Evolutionary conservation across 2,329 filamentous ascomycete species (phyloP).

Genomic region (Colletotrichum shisoi): DNA sequence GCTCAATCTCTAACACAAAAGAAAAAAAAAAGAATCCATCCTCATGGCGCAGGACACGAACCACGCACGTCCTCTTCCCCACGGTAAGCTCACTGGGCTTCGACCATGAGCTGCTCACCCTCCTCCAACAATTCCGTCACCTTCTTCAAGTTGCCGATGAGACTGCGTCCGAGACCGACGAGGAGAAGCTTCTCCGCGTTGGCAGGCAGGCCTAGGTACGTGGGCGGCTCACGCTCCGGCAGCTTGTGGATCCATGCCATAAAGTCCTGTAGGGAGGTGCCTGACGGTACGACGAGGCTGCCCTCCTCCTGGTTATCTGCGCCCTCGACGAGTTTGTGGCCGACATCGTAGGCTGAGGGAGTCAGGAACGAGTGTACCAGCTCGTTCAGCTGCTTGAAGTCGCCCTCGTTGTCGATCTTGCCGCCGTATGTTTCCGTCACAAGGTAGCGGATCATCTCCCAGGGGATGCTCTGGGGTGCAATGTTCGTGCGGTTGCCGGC

Average conservation of each 20-base stretch:
- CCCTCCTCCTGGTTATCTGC: slow-evolving; percentile 64
- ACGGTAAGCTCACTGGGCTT: slow-evolving; percentile 51
- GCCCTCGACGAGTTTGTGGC: slow-evolving; percentile 84
- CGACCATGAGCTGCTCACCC: slow-evolving; percentile 86
- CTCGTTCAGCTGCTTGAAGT: slow-evolving; percentile 76
- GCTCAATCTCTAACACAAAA: not conserved
- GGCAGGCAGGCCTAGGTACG: slow-evolving; percentile 89
- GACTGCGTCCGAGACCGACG: slow-evolving; percentile 83
- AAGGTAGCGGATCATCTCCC: slow-evolving; percentile 92
- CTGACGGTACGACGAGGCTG: slow-evolving; percentile 76
- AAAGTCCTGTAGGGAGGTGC: slow-evolving; percentile 86
- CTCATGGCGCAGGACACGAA: too few species aligned
- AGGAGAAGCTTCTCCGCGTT: slow-evolving; percentile 96
- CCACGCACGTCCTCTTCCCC: not conserved
- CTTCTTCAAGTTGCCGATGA: slow-evolving; percentile 83
- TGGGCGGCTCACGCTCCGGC: slow-evolving; percentile 94
- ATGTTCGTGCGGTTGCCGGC: slow-evolving; percentile 90
- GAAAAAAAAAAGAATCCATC: not conserved
- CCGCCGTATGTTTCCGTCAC: slow-evolving; percentile 96
- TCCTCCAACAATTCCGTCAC: slow-evolving; percentile 91
- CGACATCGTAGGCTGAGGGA: slow-evolving; percentile 87
- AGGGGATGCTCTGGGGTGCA: slow-evolving; percentile 90
- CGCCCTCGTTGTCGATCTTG: slow-evolving; percentile 91
- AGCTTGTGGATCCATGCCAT: slow-evolving; percentile 88
- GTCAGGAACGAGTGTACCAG: slow-evolving; percentile 84